Evolutionary conservation across 345 rosid genomes (phyloP).

Genomic region (Lenwebbia sp.): DNA sequence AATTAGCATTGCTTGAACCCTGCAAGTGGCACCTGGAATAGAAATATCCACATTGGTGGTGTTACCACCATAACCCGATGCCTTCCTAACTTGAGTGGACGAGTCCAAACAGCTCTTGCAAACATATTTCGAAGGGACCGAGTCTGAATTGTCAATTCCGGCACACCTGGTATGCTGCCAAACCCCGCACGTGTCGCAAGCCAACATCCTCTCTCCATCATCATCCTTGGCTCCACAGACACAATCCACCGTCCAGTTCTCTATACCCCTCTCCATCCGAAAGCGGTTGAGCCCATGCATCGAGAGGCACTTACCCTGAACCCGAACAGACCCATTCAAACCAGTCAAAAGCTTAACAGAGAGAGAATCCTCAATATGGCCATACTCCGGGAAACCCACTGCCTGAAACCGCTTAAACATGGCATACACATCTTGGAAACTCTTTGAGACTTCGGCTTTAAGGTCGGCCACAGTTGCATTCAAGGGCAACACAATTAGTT

Average conservation of each 20-base stretch:
- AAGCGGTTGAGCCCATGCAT: conserved; percentile 38
- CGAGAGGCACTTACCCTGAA: conserved; percentile 38
- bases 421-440: conserved; percentile 57
- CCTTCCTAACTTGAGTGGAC: neutral
- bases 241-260: conserved; percentile 63
- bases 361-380: conserved; percentile 30
- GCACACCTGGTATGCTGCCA: conserved; percentile 77
- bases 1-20: conserved; percentile 18
- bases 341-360: conserved; percentile 43
- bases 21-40: conserved; percentile 17
- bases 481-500: conserved; percentile 36
- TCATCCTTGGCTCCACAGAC: conserved; percentile 61
- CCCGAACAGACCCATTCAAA: conserved; percentile 18
- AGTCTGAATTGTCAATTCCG: conserved; percentile 41
- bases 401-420: conserved; percentile 54
- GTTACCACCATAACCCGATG: conserved; percentile 9
- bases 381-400: conserved; percentile 35
- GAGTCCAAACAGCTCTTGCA: conserved; percentile 23
- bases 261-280: conserved; percentile 57
- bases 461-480: conserved; percentile 48
- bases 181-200: conserved; percentile 54
- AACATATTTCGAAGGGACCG: conserved; percentile 30
- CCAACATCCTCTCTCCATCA: conserved; percentile 72
- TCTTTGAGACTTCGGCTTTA: conserved; percentile 36
- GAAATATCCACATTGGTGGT: conserved; percentile 1